phyloP scores from a whole-genome alignment of 192 early-diverging fungal genomes.

The Paraglomus brasilianum region DNA sequence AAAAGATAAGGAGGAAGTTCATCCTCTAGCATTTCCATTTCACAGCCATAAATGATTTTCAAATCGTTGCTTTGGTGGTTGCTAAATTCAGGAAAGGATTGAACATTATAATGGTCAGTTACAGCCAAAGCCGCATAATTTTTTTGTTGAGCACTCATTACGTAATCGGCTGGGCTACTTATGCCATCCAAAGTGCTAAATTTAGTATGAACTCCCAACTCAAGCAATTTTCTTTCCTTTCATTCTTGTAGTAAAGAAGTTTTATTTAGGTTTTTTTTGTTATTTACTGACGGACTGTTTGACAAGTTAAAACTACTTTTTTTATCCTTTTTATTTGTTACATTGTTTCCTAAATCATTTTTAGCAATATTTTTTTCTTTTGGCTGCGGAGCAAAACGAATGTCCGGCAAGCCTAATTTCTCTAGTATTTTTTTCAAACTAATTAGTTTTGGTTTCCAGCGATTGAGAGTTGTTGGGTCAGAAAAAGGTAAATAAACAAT shows the following conservation, averaged over 20 bases:
- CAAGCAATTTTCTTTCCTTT: constrained; percentile 10
- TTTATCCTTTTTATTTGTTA: neutral
- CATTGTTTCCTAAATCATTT: too few relatives aligned
- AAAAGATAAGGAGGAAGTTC: constrained; percentile 3
- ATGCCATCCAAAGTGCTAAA: constrained; percentile 15
- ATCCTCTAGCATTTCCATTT: neutral
- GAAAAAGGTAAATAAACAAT: too few relatives aligned
- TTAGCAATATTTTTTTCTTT: constrained; percentile 4
- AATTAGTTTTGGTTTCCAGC: neutral
- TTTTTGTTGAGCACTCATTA: neutral
- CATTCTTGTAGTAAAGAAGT: neutral
- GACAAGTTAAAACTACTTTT: neutral
- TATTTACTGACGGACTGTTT: neutral
- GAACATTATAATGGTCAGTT: constrained; percentile 10
- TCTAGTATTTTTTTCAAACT: neutral
- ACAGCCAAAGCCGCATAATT: neutral
- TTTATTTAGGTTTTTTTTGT: neutral
- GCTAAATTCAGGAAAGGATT: constrained; percentile 6
- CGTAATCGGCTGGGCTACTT: neutral
- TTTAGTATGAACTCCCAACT: constrained; percentile 7
- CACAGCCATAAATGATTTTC: constrained; percentile 6
- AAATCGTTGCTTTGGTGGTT: neutral
- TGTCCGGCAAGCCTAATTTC: constrained; percentile 1
- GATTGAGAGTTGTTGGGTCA: too few relatives aligned
- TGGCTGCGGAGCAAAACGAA: neutral